Conservation (phyloP, 2,329 filamentous ascomycete genomes). For the Calonectria naviculata region DNA sequence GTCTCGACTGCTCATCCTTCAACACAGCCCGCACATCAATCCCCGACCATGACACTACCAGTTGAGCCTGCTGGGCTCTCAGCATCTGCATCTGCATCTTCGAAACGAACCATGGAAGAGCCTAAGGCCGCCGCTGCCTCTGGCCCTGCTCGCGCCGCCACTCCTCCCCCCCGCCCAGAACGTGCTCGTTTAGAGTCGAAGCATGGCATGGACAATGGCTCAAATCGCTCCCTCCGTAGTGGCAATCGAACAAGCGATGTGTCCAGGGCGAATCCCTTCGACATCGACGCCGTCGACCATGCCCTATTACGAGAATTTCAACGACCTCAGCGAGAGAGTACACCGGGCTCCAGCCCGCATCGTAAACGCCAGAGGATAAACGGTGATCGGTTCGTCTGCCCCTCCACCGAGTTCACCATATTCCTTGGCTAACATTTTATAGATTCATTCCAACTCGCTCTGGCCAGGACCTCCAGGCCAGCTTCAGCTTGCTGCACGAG, state of each 20-base stretch:
- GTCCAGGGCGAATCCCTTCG: slow-evolving; percentile 52
- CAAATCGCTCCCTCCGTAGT: slow-evolving; percentile 48
- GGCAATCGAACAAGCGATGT: slow-evolving; percentile 49
- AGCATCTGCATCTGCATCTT: slow-evolving; percentile 45
- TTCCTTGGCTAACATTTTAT: slow-evolving; percentile 37
- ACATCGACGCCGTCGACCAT: slow-evolving; percentile 61
- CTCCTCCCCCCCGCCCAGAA: slow-evolving; percentile 58
- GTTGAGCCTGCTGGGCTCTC: slow-evolving; percentile 41
- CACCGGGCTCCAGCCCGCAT: slow-evolving; percentile 65
- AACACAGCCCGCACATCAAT: slow-evolving; percentile 18
- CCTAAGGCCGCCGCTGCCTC: slow-evolving; percentile 43
- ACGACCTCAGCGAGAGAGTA: slow-evolving; percentile 62
- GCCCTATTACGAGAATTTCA: slow-evolving; percentile 64
- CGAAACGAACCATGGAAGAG: slow-evolving; percentile 48
- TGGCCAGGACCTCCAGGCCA: slow-evolving; percentile 92
- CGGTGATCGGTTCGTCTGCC: slow-evolving; percentile 65
- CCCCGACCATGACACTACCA: slow-evolving; percentile 48
- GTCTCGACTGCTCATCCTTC: slow-evolving; percentile 10
- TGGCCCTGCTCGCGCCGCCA: slow-evolving; percentile 52
- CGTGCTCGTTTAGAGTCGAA: slow-evolving; percentile 55
- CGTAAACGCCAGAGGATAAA: slow-evolving; percentile 71
- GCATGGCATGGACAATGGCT: slow-evolving; percentile 48
- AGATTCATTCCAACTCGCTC: slow-evolving; percentile 97
- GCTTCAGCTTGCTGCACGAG: slow-evolving; percentile 91
- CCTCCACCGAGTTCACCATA: not conserved